A percentile compares a stretch with the other conserved stretches of the same genome.
phyloP scores from a whole-genome alignment of 2,329 filamentous ascomycete species.

The Fusarium nanum region DNA sequence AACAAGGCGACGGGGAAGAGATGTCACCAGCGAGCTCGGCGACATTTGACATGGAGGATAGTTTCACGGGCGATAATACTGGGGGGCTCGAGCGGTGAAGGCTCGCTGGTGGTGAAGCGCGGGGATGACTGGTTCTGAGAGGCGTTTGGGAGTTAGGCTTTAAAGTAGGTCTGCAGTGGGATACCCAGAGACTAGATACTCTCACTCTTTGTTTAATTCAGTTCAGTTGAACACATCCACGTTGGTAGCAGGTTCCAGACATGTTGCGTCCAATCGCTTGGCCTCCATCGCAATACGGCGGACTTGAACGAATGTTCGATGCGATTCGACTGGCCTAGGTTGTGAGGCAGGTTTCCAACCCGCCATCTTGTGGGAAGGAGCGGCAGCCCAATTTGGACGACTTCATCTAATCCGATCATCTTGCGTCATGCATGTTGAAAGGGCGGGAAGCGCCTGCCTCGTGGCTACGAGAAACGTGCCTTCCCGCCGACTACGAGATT shows the following conservation, averaged over 20 bases:
- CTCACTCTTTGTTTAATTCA: slow-evolving; percentile 2
- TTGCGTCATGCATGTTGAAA: neutral
- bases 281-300: neutral
- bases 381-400: neutral
- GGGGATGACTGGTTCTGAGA: neutral
- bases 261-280: neutral
- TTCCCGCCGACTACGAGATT: neutral
- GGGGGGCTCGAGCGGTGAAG: no score
- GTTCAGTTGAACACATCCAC: neutral
- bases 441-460: slow-evolving; percentile 1
- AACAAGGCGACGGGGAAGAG: neutral
- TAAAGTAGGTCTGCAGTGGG: slow-evolving; percentile 17
- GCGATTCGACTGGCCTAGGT: no score
- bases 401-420: neutral
- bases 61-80: neutral
- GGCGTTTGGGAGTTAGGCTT: slow-evolving; percentile 22
- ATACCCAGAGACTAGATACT: slow-evolving; percentile 27
- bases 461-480: neutral
- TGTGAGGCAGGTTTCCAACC: neutral
- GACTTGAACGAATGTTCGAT: no score
- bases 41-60: neutral
- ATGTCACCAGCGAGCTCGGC: neutral
- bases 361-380: neutral
- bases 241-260: neutral
- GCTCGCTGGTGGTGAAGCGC: neutral